Conservation (phyloP, 2,329 filamentous ascomycete genomes). For the Verticillium zaregamsianum region DNA sequence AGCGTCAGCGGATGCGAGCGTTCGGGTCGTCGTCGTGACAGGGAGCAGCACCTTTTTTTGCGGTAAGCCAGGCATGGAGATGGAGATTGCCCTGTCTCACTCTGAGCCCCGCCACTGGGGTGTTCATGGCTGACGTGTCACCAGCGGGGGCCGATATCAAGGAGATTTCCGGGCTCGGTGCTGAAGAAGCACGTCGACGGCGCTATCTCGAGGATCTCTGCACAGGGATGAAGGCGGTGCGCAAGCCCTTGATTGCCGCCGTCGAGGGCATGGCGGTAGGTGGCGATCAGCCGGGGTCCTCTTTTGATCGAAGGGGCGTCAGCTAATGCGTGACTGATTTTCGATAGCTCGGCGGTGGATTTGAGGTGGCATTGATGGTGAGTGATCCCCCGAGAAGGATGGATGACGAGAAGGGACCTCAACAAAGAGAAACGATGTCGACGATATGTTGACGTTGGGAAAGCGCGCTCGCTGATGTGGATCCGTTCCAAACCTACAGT, state of each 20-base stretch:
- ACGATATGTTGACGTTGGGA: background rate
- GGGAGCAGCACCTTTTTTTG: conserved; percentile 27
- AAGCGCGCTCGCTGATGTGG: background rate
- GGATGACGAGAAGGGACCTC: background rate
- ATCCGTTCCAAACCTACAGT: conserved; percentile 16
- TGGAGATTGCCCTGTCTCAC: background rate
- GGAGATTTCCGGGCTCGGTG: background rate
- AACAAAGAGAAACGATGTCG: conserved; percentile 4
- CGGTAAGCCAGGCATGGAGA: conserved; percentile 16
- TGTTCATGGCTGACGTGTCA: background rate
- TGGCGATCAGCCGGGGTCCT: conserved; percentile 3
- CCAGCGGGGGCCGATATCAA: background rate
- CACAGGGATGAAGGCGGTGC: background rate
- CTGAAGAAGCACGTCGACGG: background rate
- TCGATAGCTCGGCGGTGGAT: conserved; percentile 40
- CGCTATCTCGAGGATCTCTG: conserved; percentile 1
- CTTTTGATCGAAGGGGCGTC: background rate
- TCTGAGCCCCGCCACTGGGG: background rate
- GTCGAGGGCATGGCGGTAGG: conserved; percentile 45
- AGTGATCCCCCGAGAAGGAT: background rate
- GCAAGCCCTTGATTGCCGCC: conserved; percentile 42
- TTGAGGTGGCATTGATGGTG: conserved; percentile 42
- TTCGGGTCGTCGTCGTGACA: conserved; percentile 30
- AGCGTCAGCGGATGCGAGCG: conserved; percentile 17
- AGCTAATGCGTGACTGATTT: background rate